Conservation (phyloP, 2,329 filamentous ascomycete genomes). For the Phialophora verrucosa region DNA sequence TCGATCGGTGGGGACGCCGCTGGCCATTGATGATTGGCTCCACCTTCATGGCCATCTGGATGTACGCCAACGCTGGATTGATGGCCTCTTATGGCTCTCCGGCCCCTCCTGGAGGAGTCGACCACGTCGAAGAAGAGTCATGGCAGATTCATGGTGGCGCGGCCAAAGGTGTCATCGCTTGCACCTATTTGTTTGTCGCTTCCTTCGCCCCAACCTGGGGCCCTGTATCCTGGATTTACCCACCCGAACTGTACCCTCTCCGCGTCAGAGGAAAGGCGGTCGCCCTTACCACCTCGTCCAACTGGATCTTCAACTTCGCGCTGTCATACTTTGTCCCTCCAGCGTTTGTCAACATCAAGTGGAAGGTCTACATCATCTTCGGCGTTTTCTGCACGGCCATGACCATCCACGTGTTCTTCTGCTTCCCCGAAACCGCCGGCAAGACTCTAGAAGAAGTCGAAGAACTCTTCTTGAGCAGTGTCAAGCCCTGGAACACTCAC, state of each 20-base stretch:
- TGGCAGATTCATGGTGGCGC: slow-evolving; percentile 51
- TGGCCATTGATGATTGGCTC: slow-evolving; percentile 69
- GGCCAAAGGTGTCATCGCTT: slow-evolving; percentile 69
- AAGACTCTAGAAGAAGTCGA: slow-evolving; percentile 75
- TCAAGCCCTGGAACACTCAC: slow-evolving; percentile 31
- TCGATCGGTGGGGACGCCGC: slow-evolving; percentile 78
- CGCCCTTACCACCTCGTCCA: slow-evolving; percentile 64
- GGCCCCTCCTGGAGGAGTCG: slow-evolving; percentile 42
- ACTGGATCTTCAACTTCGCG: slow-evolving; percentile 71
- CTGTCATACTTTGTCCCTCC: slow-evolving; percentile 61
- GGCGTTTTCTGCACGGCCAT: slow-evolving; percentile 72
- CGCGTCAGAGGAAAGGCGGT: slow-evolving; percentile 68
- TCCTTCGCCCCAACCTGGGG: slow-evolving; percentile 68
- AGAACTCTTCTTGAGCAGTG: slow-evolving; percentile 26
- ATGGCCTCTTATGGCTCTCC: slow-evolving; percentile 52
- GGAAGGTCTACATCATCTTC: slow-evolving; percentile 75
- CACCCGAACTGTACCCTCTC: slow-evolving; percentile 67
- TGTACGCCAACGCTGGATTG: slow-evolving; percentile 53
- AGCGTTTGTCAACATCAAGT: slow-evolving; percentile 63
- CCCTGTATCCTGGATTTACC: slow-evolving; percentile 54
- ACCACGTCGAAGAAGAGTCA: slow-evolving; percentile 45
- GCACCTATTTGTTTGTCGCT: slow-evolving; percentile 74
- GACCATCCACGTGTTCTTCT: slow-evolving; percentile 71
- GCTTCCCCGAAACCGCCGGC: slow-evolving; percentile 73
- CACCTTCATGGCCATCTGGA: slow-evolving; percentile 62